These are phyloP conservation scores for Dothistroma septosporum DNA, from an alignment of 2,329 filamentous ascomycete genomes.

Conservation along the genomic window DNA sequence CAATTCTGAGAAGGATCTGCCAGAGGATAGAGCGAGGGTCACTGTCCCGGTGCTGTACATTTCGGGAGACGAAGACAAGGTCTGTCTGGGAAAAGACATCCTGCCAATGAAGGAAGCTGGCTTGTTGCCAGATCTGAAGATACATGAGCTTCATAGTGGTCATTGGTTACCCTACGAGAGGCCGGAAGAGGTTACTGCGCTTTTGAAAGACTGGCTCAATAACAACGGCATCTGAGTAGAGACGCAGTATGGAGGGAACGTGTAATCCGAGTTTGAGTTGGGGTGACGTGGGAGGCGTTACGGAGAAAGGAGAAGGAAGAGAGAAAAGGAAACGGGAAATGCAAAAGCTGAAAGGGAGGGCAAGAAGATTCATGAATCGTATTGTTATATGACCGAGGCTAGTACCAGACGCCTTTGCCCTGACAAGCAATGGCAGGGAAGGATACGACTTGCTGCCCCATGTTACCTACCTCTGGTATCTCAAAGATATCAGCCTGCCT, in stretches of 20 bases:
- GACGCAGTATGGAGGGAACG: not conserved
- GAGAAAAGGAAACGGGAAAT: no score
- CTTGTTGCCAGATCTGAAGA: conserved; percentile 18
- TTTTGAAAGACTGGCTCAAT: conserved; percentile 10
- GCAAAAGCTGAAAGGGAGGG: no score
- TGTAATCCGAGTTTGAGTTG: no score
- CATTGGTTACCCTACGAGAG: conserved; percentile 23
- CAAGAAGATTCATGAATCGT: no score
- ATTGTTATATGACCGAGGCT: no score
- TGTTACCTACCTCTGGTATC: no score
- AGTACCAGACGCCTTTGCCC: no score
- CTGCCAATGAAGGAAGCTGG: conserved; percentile 13
- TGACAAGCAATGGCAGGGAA: no score
- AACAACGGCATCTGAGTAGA: not conserved
- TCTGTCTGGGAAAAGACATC: conserved; percentile 15
- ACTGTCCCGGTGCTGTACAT: conserved; percentile 30
- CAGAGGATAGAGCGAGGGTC: conserved; percentile 1
- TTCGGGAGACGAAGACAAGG: conserved; percentile 19
- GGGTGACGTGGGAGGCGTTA: no score
- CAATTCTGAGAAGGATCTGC: conserved; percentile 8
- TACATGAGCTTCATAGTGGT: conserved; percentile 7
- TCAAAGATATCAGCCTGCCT: no score
- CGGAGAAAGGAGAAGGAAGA: no score
- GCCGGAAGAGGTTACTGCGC: conserved; percentile 18
- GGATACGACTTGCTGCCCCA: no score